Percentiles rank a stretch among this genome's conserved stretches.
Conservation (phyloP, 768 basidiomycete genomes). For the Collybiopsis confluens region DNA sequence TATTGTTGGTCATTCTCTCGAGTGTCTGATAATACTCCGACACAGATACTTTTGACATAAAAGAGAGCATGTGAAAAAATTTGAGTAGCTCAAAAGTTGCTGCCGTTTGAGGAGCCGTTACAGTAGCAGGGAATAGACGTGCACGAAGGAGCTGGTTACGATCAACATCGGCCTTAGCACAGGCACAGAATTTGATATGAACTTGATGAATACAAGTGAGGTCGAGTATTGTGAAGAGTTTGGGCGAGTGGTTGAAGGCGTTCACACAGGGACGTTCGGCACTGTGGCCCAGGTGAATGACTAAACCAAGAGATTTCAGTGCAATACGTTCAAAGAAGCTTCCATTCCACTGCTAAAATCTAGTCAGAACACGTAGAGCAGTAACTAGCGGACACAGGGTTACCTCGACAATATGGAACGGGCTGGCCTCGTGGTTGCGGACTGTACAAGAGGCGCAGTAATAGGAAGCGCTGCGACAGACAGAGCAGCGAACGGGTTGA, state of each 20-base stretch:
- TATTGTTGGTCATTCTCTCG: conserved; percentile 8
- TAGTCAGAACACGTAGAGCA: no score
- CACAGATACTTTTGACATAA: conserved; percentile 9
- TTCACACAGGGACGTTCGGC: neutral
- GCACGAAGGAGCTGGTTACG: conserved; percentile 7
- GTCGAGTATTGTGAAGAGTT: conserved; percentile 8
- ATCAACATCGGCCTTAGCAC: neutral
- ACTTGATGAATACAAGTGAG: conserved; percentile 8
- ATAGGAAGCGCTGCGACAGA: no score
- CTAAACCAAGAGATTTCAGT: neutral
- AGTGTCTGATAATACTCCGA: conserved; percentile 6
- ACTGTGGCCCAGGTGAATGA: neutral
- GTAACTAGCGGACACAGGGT: no score
- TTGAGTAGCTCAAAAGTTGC: conserved; percentile 12
- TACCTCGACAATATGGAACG: neutral
- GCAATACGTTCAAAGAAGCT: neutral
- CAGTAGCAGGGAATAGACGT: conserved; percentile 12
- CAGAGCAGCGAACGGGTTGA: neutral
- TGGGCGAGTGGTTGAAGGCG: neutral
- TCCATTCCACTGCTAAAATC: neutral
- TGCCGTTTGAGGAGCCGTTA: conserved; percentile 6
- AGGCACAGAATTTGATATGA: conserved; percentile 10
- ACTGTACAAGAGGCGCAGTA: neutral
- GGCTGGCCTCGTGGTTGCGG: neutral
- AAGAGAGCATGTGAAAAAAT: conserved; percentile 14